Evolutionary conservation across 352 stramenopile species (phyloP).

Genomic region (Phytophthora multivora): DNA sequence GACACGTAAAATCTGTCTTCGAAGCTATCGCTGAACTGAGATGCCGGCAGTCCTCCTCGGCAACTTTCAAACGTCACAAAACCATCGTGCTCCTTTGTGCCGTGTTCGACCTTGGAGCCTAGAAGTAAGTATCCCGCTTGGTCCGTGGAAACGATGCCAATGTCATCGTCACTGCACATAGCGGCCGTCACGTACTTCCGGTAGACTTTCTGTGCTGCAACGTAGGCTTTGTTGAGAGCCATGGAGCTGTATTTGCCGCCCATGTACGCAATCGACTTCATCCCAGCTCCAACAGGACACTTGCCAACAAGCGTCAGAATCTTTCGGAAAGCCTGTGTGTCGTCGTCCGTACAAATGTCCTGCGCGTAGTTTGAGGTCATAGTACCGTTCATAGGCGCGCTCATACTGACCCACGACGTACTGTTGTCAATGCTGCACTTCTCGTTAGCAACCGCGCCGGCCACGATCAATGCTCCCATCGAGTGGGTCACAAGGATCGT

Average conservation of each 20-base stretch:
- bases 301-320: conserved; percentile 41
- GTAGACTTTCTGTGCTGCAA: conserved; percentile 37
- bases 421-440: conserved; percentile 52
- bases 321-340: conserved; percentile 30
- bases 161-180: conserved; percentile 47
- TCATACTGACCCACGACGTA: conserved; percentile 53
- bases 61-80: conserved; percentile 60
- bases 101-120: conserved; percentile 29
- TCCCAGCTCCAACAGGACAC: conserved; percentile 38
- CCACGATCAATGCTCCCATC: conserved; percentile 51
- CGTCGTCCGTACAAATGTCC: conserved; percentile 40
- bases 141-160: conserved; percentile 43
- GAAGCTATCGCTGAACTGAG: conserved; percentile 46
- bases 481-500: conserved; percentile 56
- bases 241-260: conserved; percentile 39
- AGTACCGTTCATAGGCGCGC: conserved; percentile 47
- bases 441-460: conserved; percentile 42
- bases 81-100: conserved; percentile 35
- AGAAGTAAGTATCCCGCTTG: conserved; percentile 23
- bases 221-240: conserved; percentile 35
- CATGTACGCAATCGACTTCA: conserved; percentile 48
- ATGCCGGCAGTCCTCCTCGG: conserved; percentile 30
- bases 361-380: conserved; percentile 53
- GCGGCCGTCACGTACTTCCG: conserved; percentile 37
- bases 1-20: conserved; percentile 58